Conservation (phyloP, 1,139 yeast genomes). For the Taphrina betulina region DNA sequence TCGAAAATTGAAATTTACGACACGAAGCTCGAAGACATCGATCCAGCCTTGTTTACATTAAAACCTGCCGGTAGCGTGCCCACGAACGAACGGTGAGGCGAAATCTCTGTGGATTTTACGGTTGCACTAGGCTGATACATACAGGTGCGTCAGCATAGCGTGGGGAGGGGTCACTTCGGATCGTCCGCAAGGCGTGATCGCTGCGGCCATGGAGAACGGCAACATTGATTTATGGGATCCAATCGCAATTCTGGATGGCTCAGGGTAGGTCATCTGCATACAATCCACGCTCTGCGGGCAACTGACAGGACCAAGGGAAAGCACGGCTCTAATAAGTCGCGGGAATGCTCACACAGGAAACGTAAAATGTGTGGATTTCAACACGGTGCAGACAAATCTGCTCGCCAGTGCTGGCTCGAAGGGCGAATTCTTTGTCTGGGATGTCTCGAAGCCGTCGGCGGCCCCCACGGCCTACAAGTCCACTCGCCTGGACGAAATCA, state of each 20-base stretch:
- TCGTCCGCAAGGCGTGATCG: conserved; percentile 61
- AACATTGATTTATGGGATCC: conserved; percentile 74
- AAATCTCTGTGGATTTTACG: neutral
- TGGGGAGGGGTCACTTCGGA: conserved; percentile 73
- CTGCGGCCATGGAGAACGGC: conserved; percentile 89
- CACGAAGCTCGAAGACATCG: conserved; percentile 7
- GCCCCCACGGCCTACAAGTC: conserved; percentile 66
- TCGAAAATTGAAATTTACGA: conserved; percentile 23
- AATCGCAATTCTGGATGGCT: conserved; percentile 41
- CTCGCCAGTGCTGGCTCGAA: conserved; percentile 83
- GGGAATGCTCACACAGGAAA: conserved; percentile 67
- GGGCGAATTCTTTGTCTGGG: conserved; percentile 81
- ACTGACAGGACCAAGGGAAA: neutral
- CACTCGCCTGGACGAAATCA: conserved; percentile 79
- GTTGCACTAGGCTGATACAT: neutral
- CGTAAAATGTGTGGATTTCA: conserved; percentile 73
- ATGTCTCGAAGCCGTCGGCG: conserved; percentile 53
- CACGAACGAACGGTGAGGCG: conserved; percentile 6
- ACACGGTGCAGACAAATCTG: conserved; percentile 67
- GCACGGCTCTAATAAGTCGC: conserved; percentile 38
- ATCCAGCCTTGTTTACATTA: conserved; percentile 4
- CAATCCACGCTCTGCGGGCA: neutral
- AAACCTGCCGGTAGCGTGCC: neutral
- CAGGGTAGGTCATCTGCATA: conserved; percentile 45
- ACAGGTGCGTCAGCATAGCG: conserved; percentile 61